phyloP scores from a whole-genome alignment of 257 asterid genomes.

The Solanum corneliomulleri region DNA sequence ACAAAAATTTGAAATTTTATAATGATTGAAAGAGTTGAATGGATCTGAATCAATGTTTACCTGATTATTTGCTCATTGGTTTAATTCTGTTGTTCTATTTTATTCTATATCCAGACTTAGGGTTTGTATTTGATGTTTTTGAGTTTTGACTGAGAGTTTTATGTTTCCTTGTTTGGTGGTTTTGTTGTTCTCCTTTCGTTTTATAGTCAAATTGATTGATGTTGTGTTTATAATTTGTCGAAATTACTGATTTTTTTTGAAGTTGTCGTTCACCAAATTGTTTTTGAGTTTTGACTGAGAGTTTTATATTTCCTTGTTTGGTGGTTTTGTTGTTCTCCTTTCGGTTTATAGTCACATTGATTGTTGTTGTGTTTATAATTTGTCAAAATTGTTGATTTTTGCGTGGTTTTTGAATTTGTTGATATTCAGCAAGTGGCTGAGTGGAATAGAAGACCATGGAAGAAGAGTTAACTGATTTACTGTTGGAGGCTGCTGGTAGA shows the following conservation, averaged over 20 bases:
- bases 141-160: background rate
- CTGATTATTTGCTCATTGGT: background rate
- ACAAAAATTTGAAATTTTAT: background rate
- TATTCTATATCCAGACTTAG: background rate
- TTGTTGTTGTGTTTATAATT: background rate
- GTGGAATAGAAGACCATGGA: conserved; percentile 36
- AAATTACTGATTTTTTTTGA: background rate
- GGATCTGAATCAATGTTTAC: background rate
- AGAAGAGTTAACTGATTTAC: conserved; percentile 76
- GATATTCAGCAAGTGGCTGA: background rate
- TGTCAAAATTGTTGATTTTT: background rate
- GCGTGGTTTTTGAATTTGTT: background rate
- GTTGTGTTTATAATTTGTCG: background rate
- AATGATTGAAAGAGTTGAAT: background rate
- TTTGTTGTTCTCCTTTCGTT: background rate
- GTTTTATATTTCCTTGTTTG: background rate
- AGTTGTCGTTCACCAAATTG: no score
- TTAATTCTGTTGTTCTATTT: background rate
- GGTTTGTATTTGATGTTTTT: background rate
- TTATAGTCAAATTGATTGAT: background rate
- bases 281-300: background rate
- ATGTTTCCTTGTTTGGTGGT: background rate
- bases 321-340: background rate
- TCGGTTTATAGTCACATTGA: background rate
- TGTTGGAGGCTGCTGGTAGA: conserved; percentile 93